phyloP scores from a whole-genome alignment of 2,329 filamentous ascomycete species.

The Pseudogymnoascus pannorum region DNA sequence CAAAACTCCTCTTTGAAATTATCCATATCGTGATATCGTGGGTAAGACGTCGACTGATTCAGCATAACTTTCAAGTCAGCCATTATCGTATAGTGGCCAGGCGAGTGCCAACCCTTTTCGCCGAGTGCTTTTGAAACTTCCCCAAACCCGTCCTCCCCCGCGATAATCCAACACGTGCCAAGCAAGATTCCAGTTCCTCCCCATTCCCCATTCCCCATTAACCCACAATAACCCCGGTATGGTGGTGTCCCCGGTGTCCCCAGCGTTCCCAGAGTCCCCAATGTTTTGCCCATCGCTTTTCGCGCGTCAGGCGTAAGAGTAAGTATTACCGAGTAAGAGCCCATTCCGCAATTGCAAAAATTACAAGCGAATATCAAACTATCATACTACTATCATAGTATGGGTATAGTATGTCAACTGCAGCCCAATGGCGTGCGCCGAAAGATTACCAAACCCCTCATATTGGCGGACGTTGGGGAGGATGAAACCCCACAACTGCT shows the following conservation, averaged over 20 bases:
- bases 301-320: neutral
- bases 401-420: neutral
- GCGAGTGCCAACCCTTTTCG: neutral
- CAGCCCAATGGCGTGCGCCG: neutral
- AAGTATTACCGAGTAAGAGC: neutral
- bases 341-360: neutral
- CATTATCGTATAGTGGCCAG: neutral
- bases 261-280: neutral
- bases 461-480: neutral
- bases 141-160: neutral
- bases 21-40: neutral
- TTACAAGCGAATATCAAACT: neutral
- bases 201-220: neutral
- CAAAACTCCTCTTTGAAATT: neutral
- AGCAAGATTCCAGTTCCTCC: too few relatives aligned
- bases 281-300: neutral
- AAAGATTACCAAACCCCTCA: constrained; percentile 5
- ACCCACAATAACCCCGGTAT: neutral
- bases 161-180: constrained; percentile 2
- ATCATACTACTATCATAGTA: too few relatives aligned
- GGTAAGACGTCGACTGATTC: neutral
- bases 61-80: neutral
- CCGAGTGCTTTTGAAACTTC: constrained; percentile 1
- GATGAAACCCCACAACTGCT: neutral
- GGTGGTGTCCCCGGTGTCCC: neutral